Evolutionary conservation across 805 yeast species (phyloP), one percentile per base, ranked within the genome.

Genomic region (Ogataea thermomethanolica): DNA sequence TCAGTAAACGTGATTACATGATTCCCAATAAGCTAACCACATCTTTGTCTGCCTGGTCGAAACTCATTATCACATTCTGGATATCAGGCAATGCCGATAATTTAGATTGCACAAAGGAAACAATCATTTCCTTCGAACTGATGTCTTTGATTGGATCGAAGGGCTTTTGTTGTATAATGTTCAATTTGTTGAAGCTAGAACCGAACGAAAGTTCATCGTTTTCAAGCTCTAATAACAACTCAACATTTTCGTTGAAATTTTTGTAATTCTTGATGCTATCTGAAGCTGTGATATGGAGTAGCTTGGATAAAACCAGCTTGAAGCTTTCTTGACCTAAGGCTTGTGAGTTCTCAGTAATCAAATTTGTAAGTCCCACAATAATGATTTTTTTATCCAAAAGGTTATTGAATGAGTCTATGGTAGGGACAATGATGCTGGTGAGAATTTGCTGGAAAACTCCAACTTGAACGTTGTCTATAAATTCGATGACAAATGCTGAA

Each of bases 131-230:
- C 29, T 61, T 58, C 1, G 57, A 48, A 24, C 42, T 49, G 9
- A 87, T 62, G 17, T 69, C 67, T 1, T 79, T 74, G 23, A 79
- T 58, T 1, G 97, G 96, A 62, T 93, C 97, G 49, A 76, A 70
- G 3, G 81, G 72, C 47, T 71, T 77, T 11, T 64, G 63, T 25
- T 76, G 70, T 34, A 89, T 79, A 2, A 84, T 74, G 1, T 74
- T 78, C 44, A 93, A 69, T 55, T 76, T 80, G 37, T 95, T 85
- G 62, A 78, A 93, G 37, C 81, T 78, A 0, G 96, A 82, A 2
- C 98, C 98, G 63, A 90, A 93, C 2, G 93, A 70, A 2, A 71
- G 59, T 35, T 82, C 73, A 31, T 61, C 66, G 35, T 56, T 59
- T 46, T 89, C 95, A 20, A 73, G 55, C 37, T 84, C 89, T 23